Conservation (phyloP, 2,329 filamentous ascomycete genomes). For the Gremmenia infestans region DNA sequence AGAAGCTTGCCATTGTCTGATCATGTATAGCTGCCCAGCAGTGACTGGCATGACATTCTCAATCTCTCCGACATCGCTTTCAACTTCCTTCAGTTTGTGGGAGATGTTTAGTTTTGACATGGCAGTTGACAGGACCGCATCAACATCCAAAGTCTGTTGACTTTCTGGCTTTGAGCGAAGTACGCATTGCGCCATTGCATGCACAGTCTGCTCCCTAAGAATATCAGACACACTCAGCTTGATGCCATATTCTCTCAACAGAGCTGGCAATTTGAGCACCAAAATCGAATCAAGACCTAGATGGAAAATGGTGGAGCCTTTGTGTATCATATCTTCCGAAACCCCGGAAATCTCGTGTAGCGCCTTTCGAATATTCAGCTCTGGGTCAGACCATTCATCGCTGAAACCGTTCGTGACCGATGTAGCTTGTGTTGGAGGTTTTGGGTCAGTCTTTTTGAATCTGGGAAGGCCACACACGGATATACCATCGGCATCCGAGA, state of each 20-base stretch:
- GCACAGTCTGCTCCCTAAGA: slow-evolving; percentile 59
- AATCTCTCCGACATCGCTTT: slow-evolving; percentile 42
- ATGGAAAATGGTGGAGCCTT: slow-evolving; percentile 67
- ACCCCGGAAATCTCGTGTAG: slow-evolving; percentile 57
- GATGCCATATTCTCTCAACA: slow-evolving; percentile 61
- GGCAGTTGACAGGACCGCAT: slow-evolving; percentile 36
- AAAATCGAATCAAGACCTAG: slow-evolving; percentile 89
- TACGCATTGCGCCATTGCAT: slow-evolving; percentile 51
- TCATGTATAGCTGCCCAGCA: slow-evolving; percentile 75
- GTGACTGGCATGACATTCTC: slow-evolving; percentile 58
- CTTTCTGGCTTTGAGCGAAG: slow-evolving; percentile 25
- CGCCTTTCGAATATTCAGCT: slow-evolving; percentile 39
- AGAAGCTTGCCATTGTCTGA: slow-evolving; percentile 69
- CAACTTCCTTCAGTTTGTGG: slow-evolving; percentile 35
- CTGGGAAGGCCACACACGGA: slow-evolving; percentile 61
- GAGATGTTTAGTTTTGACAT: slow-evolving; percentile 37
- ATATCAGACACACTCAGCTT: slow-evolving; percentile 66
- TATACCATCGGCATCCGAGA: slow-evolving; percentile 45
- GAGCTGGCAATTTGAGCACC: slow-evolving; percentile 73
- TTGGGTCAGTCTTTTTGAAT: slow-evolving; percentile 30
- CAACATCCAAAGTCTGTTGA: slow-evolving; percentile 33
- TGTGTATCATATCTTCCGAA: slow-evolving; percentile 51
- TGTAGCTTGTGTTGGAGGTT: not conserved
- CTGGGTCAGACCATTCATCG: slow-evolving; percentile 32
- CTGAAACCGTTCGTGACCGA: not conserved